Percentiles rank a stretch among this genome's conserved stretches.
phyloP scores from a whole-genome alignment of 305 asterid genomes.

The Coffea humblotiana region DNA sequence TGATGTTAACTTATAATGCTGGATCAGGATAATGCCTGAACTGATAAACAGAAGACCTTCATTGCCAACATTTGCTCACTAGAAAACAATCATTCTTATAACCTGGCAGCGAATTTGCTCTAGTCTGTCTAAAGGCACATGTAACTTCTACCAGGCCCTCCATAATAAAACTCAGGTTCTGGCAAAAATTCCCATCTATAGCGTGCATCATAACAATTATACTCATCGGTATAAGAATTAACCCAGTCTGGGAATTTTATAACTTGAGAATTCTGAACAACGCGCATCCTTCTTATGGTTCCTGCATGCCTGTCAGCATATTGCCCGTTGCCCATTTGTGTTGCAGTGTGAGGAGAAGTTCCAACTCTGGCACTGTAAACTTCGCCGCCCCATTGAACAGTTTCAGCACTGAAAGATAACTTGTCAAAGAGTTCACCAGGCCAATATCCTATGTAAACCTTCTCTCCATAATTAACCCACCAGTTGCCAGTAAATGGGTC shows the following conservation, averaged over 20 bases:
- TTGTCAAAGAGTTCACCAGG: slow-evolving; percentile 27
- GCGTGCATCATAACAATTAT: not conserved
- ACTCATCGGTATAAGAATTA: slow-evolving; percentile 46
- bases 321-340: slow-evolving; percentile 36
- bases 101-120: not conserved
- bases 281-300: slow-evolving; percentile 18
- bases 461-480: slow-evolving; percentile 70
- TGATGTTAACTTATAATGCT: too few species aligned
- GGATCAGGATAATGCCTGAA: not conserved
- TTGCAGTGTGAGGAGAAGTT: slow-evolving; percentile 48
- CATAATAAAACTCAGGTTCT: slow-evolving; percentile 63
- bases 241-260: slow-evolving; percentile 43
- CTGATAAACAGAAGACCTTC: slow-evolving; percentile 18
- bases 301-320: slow-evolving; percentile 32
- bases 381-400: slow-evolving; percentile 82
- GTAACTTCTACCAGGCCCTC: slow-evolving; percentile 62
- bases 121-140: slow-evolving; percentile 40
- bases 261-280: slow-evolving; percentile 25
- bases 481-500: slow-evolving; percentile 54
- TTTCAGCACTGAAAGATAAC: slow-evolving; percentile 31
- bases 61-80: too few species aligned
- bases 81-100: too few species aligned
- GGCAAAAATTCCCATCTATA: too few species aligned
- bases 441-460: slow-evolving; percentile 60
- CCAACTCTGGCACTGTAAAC: slow-evolving; percentile 58